These are phyloP conservation scores for Annulohypoxylon moriforme DNA, from an alignment of 495 filamentous ascomycete species.

Conservation along the genomic window DNA sequence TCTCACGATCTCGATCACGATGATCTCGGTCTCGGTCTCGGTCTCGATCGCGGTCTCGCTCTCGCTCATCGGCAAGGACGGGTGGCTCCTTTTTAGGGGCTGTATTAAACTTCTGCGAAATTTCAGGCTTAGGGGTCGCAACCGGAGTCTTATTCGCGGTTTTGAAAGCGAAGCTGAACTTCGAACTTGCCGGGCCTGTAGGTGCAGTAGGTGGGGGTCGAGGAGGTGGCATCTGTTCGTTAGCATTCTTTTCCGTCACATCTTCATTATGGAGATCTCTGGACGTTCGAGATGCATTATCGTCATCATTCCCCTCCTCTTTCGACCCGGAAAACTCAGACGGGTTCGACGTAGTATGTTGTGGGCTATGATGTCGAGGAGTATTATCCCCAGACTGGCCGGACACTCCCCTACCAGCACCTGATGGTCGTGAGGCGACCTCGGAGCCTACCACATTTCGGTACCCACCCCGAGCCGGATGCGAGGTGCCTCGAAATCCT, in stretches of 20 bases:
- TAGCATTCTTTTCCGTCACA: conserved; percentile 58
- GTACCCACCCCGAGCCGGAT: conserved; percentile 50
- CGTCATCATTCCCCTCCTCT: conserved; percentile 55
- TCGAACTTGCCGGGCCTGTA: conserved; percentile 70
- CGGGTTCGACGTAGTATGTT: conserved; percentile 49
- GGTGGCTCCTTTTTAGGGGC: conserved; percentile 54
- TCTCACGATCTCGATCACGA: conserved; percentile 17
- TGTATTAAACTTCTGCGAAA: conserved; percentile 76
- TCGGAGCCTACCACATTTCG: conserved; percentile 66
- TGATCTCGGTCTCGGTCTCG: conserved; percentile 23
- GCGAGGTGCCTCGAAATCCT: conserved; percentile 55
- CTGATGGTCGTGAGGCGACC: conserved; percentile 60
- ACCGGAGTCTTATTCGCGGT: conserved; percentile 68
- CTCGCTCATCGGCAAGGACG: conserved; percentile 49
- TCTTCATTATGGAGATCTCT: conserved; percentile 75
- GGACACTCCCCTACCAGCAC: conserved; percentile 56
- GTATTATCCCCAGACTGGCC: conserved; percentile 50
- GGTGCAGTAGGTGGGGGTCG: conserved; percentile 63
- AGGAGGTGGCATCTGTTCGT: conserved; percentile 60
- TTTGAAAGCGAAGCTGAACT: conserved; percentile 91
- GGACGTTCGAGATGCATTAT: conserved; percentile 70
- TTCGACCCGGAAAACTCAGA: conserved; percentile 33
- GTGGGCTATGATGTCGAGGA: conserved; percentile 42
- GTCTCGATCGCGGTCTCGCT: conserved; percentile 51
- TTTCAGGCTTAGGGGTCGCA: conserved; percentile 76